Evolutionary conservation across 345 rosid genomes (phyloP).

Genomic region (Eucalyptus pauciflora): DNA sequence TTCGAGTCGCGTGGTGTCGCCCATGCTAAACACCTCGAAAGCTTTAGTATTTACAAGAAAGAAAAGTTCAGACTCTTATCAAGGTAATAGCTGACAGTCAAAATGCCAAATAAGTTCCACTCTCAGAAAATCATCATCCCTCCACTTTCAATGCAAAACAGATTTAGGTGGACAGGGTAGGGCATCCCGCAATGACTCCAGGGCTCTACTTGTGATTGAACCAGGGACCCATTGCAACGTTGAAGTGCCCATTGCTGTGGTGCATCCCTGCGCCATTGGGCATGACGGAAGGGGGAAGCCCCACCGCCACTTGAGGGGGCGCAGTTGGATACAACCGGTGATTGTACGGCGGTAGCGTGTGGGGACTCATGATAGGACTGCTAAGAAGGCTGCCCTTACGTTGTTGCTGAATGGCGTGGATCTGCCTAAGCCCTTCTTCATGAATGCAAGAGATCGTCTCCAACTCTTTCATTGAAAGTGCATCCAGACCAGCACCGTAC

Average conservation of each 20-base stretch:
- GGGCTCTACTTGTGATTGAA: conserved; percentile 41
- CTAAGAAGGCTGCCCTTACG: conserved; percentile 63
- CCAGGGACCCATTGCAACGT: conserved; percentile 79
- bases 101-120: conserved; percentile 9
- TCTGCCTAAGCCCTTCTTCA: conserved; percentile 91
- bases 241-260: conserved; percentile 76
- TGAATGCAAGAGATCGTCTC: conserved; percentile 85
- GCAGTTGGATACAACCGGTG: conserved; percentile 56
- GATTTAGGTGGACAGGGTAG: neutral
- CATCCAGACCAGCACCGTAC: conserved; percentile 86
- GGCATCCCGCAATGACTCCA: neutral
- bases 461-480: conserved; percentile 81
- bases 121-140: neutral
- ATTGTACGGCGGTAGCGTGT: conserved; percentile 39
- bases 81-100: neutral
- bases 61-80: neutral
- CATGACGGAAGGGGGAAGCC: conserved; percentile 49
- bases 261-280: conserved; percentile 54
- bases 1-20: neutral
- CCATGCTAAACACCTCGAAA: neutral
- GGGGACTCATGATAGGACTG: conserved; percentile 56
- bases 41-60: neutral
- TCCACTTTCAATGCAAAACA: neutral
- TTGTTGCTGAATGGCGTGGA: conserved; percentile 56
- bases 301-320: conserved; percentile 60